Conservation (phyloP, 768 basidiomycete genomes). For the Boletellus ananiceps region DNA sequence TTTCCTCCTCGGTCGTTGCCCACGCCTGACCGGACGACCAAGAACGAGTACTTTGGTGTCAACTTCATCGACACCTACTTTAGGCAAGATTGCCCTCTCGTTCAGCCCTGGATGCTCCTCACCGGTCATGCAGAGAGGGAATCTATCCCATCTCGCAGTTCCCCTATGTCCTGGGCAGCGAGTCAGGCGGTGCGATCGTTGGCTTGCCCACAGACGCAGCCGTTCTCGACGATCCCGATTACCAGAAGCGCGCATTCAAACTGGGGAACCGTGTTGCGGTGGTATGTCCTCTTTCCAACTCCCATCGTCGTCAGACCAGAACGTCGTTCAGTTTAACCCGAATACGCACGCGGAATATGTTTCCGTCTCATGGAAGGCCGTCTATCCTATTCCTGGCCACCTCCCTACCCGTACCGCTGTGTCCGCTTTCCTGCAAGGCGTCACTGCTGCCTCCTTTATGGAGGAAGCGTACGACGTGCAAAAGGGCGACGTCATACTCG, state of each 20-base stretch:
- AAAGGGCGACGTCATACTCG: constrained; percentile 71
- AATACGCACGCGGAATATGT: constrained; percentile 70
- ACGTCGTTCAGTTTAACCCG: constrained; percentile 35
- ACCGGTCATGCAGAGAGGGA: constrained; percentile 44
- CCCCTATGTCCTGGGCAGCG: constrained; percentile 71
- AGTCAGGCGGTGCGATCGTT: constrained; percentile 73
- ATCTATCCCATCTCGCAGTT: constrained; percentile 55
- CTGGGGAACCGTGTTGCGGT: constrained; percentile 72
- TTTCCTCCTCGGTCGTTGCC: not conserved
- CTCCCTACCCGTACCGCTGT: constrained; percentile 62
- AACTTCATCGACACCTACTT: constrained; percentile 89
- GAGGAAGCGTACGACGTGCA: constrained; percentile 85
- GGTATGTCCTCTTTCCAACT: constrained; percentile 39
- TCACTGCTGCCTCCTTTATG: constrained; percentile 74
- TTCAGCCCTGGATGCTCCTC: not conserved
- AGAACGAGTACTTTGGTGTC: constrained; percentile 74
- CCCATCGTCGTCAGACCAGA: not conserved
- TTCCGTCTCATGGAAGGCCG: constrained; percentile 56
- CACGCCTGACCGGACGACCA: constrained; percentile 3
- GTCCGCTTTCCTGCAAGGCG: constrained; percentile 64
- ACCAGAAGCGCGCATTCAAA: constrained; percentile 57
- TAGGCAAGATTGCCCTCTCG: constrained; percentile 40
- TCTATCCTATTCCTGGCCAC: constrained; percentile 59
- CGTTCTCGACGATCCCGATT: constrained; percentile 57
- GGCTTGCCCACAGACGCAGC: constrained; percentile 63